These are phyloP conservation scores for Scortechinia acanthostroma DNA, from an alignment of 2,329 filamentous ascomycete species.

Conservation along the genomic window DNA sequence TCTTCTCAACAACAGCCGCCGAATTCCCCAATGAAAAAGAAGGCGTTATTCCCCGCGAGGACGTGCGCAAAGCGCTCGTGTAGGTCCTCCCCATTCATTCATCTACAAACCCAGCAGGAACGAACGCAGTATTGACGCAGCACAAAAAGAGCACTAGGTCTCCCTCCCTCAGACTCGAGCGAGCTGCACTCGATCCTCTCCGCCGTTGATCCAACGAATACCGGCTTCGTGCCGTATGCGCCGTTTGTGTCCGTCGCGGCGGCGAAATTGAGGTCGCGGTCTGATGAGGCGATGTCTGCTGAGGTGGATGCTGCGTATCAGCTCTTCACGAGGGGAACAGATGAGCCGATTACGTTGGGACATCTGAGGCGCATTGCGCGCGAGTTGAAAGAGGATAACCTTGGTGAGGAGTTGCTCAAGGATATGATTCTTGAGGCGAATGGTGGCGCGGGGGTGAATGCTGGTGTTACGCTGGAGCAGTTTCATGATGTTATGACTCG, in stretches of 20 bases:
- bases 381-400: slow-evolving; percentile 70
- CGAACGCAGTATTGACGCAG: too few species aligned
- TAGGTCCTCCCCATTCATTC: slow-evolving; percentile 42
- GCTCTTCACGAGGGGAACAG: slow-evolving; percentile 57
- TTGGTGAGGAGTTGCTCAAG: slow-evolving; percentile 74
- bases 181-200: slow-evolving; percentile 74
- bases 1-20: slow-evolving; percentile 69
- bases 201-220: slow-evolving; percentile 74
- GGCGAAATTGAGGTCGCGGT: slow-evolving; percentile 67
- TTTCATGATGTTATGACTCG: slow-evolving; percentile 81
- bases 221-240: slow-evolving; percentile 72
- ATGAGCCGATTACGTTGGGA: slow-evolving; percentile 57
- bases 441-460: slow-evolving; percentile 64
- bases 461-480: slow-evolving; percentile 70
- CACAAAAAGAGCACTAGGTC: slow-evolving; percentile 72
- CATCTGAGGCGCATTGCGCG: slow-evolving; percentile 75
- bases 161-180: slow-evolving; percentile 51
- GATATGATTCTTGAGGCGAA: slow-evolving; percentile 97
- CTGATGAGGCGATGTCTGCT: slow-evolving; percentile 36
- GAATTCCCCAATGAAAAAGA: slow-evolving; percentile 51
- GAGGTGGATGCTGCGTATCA: slow-evolving; percentile 78
- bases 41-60: slow-evolving; percentile 59
- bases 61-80: slow-evolving; percentile 69
- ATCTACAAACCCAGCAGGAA: too few species aligned
- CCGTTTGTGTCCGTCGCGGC: slow-evolving; percentile 84